Percentiles rank a stretch among this genome's conserved stretches.
Evolutionary conservation across 1,139 yeast species (phyloP).

Genomic region (Nadsonia starkeyi-henricii): DNA sequence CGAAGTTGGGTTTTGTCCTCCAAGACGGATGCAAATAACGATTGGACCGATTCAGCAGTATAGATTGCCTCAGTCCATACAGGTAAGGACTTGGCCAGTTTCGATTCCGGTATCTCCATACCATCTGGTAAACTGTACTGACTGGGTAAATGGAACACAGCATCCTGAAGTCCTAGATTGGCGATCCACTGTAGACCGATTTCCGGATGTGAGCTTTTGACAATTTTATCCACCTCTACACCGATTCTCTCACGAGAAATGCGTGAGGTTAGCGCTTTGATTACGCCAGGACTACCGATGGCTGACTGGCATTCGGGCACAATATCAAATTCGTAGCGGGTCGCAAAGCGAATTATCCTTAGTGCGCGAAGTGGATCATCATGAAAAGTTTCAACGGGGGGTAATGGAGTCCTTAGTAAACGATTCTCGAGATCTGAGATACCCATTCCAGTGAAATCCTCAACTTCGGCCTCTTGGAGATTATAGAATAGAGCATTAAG

Average conservation of each 20-base stretch:
- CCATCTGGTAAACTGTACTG: constrained; percentile 2
- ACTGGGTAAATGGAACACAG: constrained; percentile 34
- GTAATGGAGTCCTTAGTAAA: constrained; percentile 72
- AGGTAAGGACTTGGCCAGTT: constrained; percentile 1
- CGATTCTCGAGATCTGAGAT: constrained; percentile 56
- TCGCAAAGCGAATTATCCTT: constrained; percentile 72
- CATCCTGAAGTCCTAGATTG: constrained; percentile 38
- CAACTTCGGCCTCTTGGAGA: constrained; percentile 49
- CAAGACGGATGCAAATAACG: not conserved
- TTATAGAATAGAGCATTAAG: constrained; percentile 81
- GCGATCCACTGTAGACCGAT: constrained; percentile 51
- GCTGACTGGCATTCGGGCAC: constrained; percentile 54
- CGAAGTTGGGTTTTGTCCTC: constrained; percentile 1
- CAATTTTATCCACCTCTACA: constrained; percentile 63
- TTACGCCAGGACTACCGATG: constrained; percentile 41
- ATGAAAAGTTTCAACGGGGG: constrained; percentile 67
- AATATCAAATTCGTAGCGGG: constrained; percentile 56
- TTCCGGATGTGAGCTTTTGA: constrained; percentile 47
- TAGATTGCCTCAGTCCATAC: constrained; percentile 1
- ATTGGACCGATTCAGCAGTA: not conserved
- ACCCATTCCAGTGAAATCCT: constrained; percentile 74
- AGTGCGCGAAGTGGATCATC: constrained; percentile 90
- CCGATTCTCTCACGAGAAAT: constrained; percentile 92
- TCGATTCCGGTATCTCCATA: not conserved
- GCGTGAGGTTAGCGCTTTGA: constrained; percentile 46